These are phyloP conservation scores for Mycena metata DNA, from an alignment of 768 basidiomycete species.

Conservation along the genomic window DNA sequence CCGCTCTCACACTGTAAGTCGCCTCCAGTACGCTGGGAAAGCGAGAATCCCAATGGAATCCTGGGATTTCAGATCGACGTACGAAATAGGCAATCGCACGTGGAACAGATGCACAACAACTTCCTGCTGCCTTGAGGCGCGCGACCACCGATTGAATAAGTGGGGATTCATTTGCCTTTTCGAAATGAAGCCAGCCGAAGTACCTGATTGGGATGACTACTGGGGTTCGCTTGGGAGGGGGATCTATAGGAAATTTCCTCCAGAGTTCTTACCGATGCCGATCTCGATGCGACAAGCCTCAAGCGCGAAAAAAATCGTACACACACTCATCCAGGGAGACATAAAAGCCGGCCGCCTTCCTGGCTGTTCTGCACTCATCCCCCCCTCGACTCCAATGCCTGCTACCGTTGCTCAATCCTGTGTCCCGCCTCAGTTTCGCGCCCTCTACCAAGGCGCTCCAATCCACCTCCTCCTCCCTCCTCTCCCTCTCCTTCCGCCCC, in stretches of 20 bases:
- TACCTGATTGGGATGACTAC: conserved; percentile 40
- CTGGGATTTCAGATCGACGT: conserved; percentile 29
- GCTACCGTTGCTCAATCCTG: conserved; percentile 54
- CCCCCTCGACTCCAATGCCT: conserved; percentile 52
- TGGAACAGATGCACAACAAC: conserved; percentile 32
- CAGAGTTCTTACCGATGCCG: conserved; percentile 33
- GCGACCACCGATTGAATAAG: conserved; percentile 39
- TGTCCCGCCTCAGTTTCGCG: conserved; percentile 53
- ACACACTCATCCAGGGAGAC: conserved; percentile 54
- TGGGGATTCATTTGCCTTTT: conserved; percentile 42
- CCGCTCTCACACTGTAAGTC: conserved; percentile 11
- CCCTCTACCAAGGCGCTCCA: conserved; percentile 59
- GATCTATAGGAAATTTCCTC: conserved; percentile 35
- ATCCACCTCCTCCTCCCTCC: conserved; percentile 59
- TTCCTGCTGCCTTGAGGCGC: conserved; percentile 41
- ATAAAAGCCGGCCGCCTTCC: conserved; percentile 51
- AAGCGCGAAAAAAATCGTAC: conserved; percentile 42
- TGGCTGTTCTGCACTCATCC: conserved; percentile 47
- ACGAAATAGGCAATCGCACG: conserved; percentile 36
- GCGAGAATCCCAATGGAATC: conserved; percentile 8
- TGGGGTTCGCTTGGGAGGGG: conserved; percentile 27
- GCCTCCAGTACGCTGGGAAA: neutral
- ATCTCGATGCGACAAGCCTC: conserved; percentile 56
- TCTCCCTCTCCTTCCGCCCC: conserved; percentile 58
- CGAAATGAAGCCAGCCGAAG: conserved; percentile 41